phyloP scores from a whole-genome alignment of 2,329 filamentous ascomycete genomes.

The Colletotrichum euphorbiae region DNA sequence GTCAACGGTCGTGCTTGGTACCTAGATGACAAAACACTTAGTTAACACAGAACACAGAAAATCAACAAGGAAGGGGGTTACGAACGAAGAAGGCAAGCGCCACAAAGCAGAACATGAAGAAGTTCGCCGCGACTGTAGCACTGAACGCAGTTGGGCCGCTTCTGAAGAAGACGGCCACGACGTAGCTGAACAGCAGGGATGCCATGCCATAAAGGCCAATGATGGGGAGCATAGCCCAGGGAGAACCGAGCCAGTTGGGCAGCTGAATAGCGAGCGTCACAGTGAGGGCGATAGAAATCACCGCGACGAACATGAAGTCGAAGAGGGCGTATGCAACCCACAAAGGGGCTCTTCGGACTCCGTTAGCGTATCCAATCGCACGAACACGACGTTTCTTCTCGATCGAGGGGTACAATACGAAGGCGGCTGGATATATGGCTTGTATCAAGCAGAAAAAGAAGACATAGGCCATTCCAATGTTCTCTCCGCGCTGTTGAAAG shows the following conservation, averaged over 20 bases:
- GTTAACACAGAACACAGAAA: no score
- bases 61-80: no score
- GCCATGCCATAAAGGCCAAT: conserved; percentile 8
- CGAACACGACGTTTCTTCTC: conserved; percentile 4
- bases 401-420: conserved; percentile 7
- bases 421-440: neutral
- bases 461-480: neutral
- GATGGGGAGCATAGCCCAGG: conserved; percentile 10
- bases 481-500: no score
- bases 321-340: conserved; percentile 18
- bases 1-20: neutral
- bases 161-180: conserved; percentile 7
- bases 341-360: neutral
- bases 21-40: no score
- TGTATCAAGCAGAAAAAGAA: neutral
- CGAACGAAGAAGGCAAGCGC: neutral
- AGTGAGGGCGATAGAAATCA: neutral
- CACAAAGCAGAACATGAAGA: neutral
- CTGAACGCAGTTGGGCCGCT: neutral
- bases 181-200: neutral
- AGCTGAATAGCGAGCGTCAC: neutral
- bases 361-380: conserved; percentile 8
- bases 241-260: neutral
- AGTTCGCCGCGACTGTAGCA: neutral
- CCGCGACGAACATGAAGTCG: conserved; percentile 27